These are phyloP conservation scores for Tetrastigma voinierianum DNA, from an alignment of 164 flowering plant species.

Conservation along the genomic window DNA sequence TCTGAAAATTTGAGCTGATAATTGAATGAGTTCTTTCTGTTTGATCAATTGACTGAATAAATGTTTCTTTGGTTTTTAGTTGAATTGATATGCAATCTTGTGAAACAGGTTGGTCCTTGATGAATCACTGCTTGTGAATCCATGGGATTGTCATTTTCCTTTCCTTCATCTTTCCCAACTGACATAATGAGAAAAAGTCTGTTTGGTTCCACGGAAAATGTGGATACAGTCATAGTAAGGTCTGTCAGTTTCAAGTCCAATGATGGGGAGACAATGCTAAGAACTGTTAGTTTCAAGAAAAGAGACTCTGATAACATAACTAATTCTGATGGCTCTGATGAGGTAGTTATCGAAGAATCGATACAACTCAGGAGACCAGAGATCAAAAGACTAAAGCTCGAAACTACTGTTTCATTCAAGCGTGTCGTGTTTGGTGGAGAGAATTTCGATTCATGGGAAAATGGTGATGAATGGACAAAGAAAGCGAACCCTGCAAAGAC, in stretches of 20 bases:
- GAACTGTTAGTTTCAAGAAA: constrained; percentile 15
- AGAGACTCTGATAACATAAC: neutral
- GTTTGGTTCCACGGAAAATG: neutral
- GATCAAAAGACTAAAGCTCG: neutral
- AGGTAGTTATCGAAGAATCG: constrained; percentile 12
- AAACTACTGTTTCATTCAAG: constrained; percentile 23
- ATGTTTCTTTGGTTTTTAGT: neutral
- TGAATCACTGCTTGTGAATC: neutral
- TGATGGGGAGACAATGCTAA: constrained; percentile 4
- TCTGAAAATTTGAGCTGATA: neutral
- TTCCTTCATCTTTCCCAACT: neutral
- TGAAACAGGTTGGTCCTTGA: neutral
- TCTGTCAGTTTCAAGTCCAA: constrained; percentile 5
- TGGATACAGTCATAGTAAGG: neutral
- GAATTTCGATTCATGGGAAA: neutral
- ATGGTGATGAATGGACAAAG: constrained; percentile 4
- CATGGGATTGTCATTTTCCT: constrained; percentile 7
- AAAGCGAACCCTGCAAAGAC: neutral
- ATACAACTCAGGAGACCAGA: constrained; percentile 1
- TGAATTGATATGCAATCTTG: neutral
- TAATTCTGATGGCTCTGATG: neutral
- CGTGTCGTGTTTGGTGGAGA: constrained; percentile 5
- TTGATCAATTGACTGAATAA: neutral
- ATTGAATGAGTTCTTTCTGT: neutral
- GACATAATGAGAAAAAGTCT: neutral